A percentile compares a stretch with the other conserved stretches of the same genome.
phyloP scores from a whole-genome alignment of 1,139 yeast genomes.

The Blastobotrys buckinghamii region DNA sequence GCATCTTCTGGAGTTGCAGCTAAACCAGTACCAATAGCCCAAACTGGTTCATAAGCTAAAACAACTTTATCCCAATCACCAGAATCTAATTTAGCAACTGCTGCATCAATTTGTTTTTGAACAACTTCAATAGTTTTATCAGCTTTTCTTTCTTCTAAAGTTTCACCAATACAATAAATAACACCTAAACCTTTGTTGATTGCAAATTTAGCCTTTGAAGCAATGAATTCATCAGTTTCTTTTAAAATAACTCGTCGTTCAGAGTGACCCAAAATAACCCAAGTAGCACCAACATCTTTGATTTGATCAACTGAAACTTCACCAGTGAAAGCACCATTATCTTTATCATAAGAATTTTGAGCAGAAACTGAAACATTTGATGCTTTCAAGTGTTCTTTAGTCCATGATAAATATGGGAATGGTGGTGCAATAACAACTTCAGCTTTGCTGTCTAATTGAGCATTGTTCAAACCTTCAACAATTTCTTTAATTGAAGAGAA shows the following conservation, averaged over 20 bases:
- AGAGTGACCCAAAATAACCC: constrained; percentile 98
- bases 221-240: constrained; percentile 88
- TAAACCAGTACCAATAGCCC: constrained; percentile 99
- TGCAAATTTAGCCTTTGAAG: constrained; percentile 93
- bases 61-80: constrained; percentile 88
- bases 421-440: constrained; percentile 98
- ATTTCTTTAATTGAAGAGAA: constrained; percentile 77
- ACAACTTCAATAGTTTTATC: constrained; percentile 81
- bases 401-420: constrained; percentile 78
- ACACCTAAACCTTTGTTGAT: constrained; percentile 82
- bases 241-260: constrained; percentile 94
- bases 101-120: constrained; percentile 89
- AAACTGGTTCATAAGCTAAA: constrained; percentile 98
- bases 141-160: constrained; percentile 89
- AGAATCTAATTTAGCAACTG: constrained; percentile 58
- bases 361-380: constrained; percentile 75
- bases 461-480: constrained; percentile 74
- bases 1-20: constrained; percentile 99
- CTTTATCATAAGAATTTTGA: constrained; percentile 84
- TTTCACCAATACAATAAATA: constrained; percentile 95
- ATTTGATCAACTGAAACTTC: constrained; percentile 86
- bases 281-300: constrained; percentile 85
- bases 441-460: constrained; percentile 64
- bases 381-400: constrained; percentile 64
- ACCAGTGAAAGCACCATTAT: constrained; percentile 97